phyloP scores from a whole-genome alignment of 2,329 filamentous ascomycete genomes.

The Hymenotorrendiella dingleyae region DNA sequence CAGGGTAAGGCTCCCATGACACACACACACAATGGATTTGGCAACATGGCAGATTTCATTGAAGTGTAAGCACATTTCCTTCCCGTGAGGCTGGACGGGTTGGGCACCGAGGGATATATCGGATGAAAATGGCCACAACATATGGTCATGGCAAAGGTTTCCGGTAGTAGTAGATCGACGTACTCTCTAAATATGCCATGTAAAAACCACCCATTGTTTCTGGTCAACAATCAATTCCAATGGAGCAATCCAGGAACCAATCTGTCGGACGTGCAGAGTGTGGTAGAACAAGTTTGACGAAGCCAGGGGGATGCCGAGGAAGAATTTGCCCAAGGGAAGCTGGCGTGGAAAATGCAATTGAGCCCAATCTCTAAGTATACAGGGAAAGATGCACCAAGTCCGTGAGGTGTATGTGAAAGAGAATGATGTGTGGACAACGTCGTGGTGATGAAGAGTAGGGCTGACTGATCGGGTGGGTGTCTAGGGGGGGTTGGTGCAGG shows the following conservation, averaged over 20 bases:
- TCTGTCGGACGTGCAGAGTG: constrained; percentile 19
- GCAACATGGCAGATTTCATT: not conserved
- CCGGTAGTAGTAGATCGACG: constrained; percentile 23
- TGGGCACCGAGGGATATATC: constrained; percentile 7
- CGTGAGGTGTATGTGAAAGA: constrained; percentile 27
- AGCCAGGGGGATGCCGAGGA: constrained; percentile 20
- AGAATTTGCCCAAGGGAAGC: constrained; percentile 21
- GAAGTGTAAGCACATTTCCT: not conserved
- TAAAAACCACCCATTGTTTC: constrained; percentile 58
- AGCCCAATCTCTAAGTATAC: constrained; percentile 45
- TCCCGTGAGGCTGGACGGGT: not conserved
- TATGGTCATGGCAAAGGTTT: constrained; percentile 16
- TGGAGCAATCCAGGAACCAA: constrained; percentile 17
- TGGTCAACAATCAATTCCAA: too few relatives aligned
- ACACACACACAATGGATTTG: not conserved
- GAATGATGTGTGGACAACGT: constrained; percentile 29
- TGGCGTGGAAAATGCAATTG: constrained; percentile 41
- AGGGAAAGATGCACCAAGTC: constrained; percentile 33
- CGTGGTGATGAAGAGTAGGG: constrained; percentile 31
- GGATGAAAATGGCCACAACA: constrained; percentile 20
- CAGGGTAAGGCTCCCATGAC: too few relatives aligned
- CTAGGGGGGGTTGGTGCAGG: constrained; percentile 30
- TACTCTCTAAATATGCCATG: constrained; percentile 41
- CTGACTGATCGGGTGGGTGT: constrained; percentile 30
- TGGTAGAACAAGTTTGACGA: constrained; percentile 24